Evolutionary conservation across 2,329 filamentous ascomycete genomes (phyloP).

Genomic region (Xylariaceae sp.): DNA sequence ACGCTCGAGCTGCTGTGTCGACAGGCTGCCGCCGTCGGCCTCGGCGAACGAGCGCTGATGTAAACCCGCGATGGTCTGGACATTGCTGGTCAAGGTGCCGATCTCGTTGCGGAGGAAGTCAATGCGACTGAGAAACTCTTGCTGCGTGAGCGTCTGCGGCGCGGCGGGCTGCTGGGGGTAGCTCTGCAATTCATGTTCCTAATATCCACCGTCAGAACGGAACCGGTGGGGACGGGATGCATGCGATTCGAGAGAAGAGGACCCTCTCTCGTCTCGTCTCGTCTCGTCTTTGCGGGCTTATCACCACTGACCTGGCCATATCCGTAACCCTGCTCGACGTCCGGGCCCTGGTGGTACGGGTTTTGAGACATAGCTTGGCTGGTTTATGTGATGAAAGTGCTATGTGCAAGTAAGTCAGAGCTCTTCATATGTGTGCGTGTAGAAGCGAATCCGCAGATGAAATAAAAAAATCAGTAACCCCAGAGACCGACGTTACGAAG

Average conservation of each 20-base stretch:
- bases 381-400: background rate
- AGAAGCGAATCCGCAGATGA: background rate
- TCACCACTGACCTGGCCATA: constrained; percentile 39
- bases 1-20: constrained; percentile 57
- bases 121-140: constrained; percentile 65
- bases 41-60: constrained; percentile 68
- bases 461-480: background rate
- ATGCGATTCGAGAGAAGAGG: background rate
- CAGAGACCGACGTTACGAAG: background rate
- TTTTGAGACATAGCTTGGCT: constrained; percentile 56
- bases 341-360: constrained; percentile 54
- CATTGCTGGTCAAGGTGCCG: constrained; percentile 57
- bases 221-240: background rate
- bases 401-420: background rate
- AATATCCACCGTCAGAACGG: constrained; percentile 8
- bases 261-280: too few species aligned
- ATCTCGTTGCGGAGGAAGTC: constrained; percentile 64
- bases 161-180: constrained; percentile 35
- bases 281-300: too few species aligned
- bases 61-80: constrained; percentile 61
- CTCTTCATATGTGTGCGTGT: background rate
- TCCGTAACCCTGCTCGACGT: constrained; percentile 43
- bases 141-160: constrained; percentile 47
- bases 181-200: constrained; percentile 50
- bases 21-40: constrained; percentile 48